Evolutionary conservation across 768 basidiomycete genomes (phyloP).

Genomic region (Kwoniella bestiolae): DNA sequence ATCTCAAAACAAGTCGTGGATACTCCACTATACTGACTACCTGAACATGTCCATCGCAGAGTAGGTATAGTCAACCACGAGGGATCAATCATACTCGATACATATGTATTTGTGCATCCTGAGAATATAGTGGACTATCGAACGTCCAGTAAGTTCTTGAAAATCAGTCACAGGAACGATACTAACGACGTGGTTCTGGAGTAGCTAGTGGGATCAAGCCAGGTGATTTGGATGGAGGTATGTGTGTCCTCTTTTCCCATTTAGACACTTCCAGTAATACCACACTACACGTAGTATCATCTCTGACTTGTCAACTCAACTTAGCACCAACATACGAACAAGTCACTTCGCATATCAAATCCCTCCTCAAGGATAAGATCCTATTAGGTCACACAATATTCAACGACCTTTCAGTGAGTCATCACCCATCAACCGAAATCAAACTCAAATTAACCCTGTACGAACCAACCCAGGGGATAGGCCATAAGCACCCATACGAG

Average conservation of each 20-base stretch:
- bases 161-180: too few species aligned
- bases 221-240: constrained; percentile 67
- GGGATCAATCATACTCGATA: constrained; percentile 75
- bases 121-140: constrained; percentile 88
- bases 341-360: constrained; percentile 74
- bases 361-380: constrained; percentile 73
- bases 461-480: constrained; percentile 29
- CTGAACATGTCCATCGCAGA: constrained; percentile 20
- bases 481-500: constrained; percentile 46
- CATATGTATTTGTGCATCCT: constrained; percentile 73
- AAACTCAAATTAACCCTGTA: constrained; percentile 49
- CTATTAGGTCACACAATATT: constrained; percentile 87
- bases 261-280: too few species aligned
- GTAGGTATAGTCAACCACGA: constrained; percentile 86
- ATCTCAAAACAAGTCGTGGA: neutral
- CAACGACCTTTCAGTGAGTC: constrained; percentile 79
- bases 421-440: neutral
- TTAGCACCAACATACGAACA: constrained; percentile 76
- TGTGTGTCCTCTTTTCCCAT: too few species aligned
- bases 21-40: neutral
- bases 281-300: too few species aligned
- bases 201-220: constrained; percentile 71
- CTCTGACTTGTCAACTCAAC: too few species aligned
- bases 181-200: neutral
- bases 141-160: constrained; percentile 64